A percentile compares a stretch with the other conserved stretches of the same genome.
These are phyloP conservation scores for Medicago arabica DNA, from an alignment of 306 rosid genomes.

Conservation along the genomic window DNA sequence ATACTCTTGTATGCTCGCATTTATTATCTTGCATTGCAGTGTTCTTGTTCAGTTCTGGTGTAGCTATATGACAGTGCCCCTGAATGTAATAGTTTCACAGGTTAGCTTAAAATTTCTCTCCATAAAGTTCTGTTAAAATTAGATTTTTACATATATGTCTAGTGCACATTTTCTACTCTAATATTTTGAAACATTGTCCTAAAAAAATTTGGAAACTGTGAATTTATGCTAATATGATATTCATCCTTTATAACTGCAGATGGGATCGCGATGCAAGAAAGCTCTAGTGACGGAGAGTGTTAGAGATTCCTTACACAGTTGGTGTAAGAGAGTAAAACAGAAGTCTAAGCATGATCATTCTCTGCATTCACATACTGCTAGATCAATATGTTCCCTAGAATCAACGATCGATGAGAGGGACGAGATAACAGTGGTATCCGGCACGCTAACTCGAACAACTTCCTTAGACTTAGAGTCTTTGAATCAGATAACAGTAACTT, in stretches of 20 bases:
- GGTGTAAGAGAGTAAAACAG: constrained; percentile 96
- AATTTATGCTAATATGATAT: constrained; percentile 13
- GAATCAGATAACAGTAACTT: constrained; percentile 72
- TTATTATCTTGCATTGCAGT: constrained; percentile 52
- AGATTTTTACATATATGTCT: background rate
- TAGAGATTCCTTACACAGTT: constrained; percentile 87
- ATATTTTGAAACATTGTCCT: background rate
- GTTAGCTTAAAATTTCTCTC: constrained; percentile 49
- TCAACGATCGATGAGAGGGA: constrained; percentile 75
- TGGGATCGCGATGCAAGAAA: constrained; percentile 89
- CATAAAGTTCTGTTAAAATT: too few relatives aligned
- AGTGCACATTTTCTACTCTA: background rate
- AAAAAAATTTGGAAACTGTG: background rate
- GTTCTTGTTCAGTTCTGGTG: constrained; percentile 95
- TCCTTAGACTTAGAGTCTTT: constrained; percentile 71
- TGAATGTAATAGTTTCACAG: constrained; percentile 90
- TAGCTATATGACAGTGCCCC: constrained; percentile 93
- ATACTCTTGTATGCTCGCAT: background rate
- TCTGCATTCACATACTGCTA: constrained; percentile 60
- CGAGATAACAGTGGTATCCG: constrained; percentile 80
- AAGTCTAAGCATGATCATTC: constrained; percentile 72
- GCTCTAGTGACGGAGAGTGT: constrained; percentile 88
- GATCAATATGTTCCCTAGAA: constrained; percentile 86
- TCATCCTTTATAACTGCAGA: constrained; percentile 51
- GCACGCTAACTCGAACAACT: constrained; percentile 72